Evolutionary conservation across 2,329 filamentous ascomycete genomes (phyloP), one percentile per base, ranked within the genome.

Genomic region (Fusarium sp.): DNA sequence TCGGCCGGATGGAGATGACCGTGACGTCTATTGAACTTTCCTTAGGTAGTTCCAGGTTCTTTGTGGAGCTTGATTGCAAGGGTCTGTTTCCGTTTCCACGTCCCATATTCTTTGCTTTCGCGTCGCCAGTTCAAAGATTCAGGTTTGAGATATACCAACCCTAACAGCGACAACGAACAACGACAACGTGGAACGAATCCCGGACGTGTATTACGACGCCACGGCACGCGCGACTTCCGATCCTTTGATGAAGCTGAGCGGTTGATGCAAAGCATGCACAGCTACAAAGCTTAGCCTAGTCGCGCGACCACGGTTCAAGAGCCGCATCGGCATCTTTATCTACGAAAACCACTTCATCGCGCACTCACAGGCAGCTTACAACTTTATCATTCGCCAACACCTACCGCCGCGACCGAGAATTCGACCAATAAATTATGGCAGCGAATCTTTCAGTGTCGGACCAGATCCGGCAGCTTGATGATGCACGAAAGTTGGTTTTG

Each of bases 401-500:
- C 62, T 37, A 68, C 43, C 37, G 33, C 33, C 44, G 69, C 64
- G 60, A 60, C 52, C 63, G 61, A 71, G 52, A 68, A 58, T 44
- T 44, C 30, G 28, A 44, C n/a, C 52, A 57, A 62, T 46, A 57
- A 65, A 72, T 69, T 78, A 83, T 80, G 81, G 90, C 91, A 87
- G 87, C 89, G 76, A 78, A 86, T 30, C 85, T 90, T 62, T 88
- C 90, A 37, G 88, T 94, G 69, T 86, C 88, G 79, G 92, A 95
- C 79, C 94, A 96, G 83, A 90, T 98, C 79, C 89, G 90, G 77
- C 95, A 98, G 86, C 92, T 99, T 77, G 92, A 97, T 81, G 92
- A 93, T 78, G 96, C 96, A 72, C 94, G 96, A 80, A 94, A 94
- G 81, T 92, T 98, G 71, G 95, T 97, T 60, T 89, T 98, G 67